Evolutionary conservation across 805 yeast genomes (phyloP).

Genomic region (Wickerhamomyces chambardii): DNA sequence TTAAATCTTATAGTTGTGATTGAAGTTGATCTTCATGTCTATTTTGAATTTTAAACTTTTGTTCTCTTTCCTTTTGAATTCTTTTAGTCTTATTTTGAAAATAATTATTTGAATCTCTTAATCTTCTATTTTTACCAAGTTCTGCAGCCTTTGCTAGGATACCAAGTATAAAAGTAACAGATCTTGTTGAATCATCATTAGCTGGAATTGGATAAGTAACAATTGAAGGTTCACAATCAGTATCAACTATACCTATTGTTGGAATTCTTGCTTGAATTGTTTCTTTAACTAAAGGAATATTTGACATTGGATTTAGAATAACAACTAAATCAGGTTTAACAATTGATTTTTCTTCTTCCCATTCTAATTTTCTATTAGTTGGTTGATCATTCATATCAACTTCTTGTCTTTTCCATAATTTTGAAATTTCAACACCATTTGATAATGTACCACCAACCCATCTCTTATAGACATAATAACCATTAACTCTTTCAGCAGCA

Average conservation of each 20-base stretch:
- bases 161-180: conserved; percentile 74
- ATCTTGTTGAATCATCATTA: conserved; percentile 84
- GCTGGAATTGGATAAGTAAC: conserved; percentile 96
- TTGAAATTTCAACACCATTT: conserved; percentile 61
- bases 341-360: conserved; percentile 39
- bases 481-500: conserved; percentile 72
- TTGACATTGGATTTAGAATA: conserved; percentile 80
- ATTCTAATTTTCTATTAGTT: conserved; percentile 48
- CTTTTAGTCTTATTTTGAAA: too few relatives aligned
- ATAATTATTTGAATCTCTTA: too few relatives aligned
- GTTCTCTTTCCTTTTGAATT: too few relatives aligned
- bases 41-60: too few relatives aligned
- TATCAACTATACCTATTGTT: conserved; percentile 88
- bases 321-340: conserved; percentile 88
- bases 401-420: conserved; percentile 57
- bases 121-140: conserved; percentile 46
- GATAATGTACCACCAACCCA: conserved; percentile 97
- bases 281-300: conserved; percentile 71
- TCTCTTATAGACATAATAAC: conserved; percentile 72
- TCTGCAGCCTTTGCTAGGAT: conserved; percentile 81
- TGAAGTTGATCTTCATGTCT: too few relatives aligned
- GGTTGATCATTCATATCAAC: conserved; percentile 66
- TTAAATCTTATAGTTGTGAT: too few relatives aligned
- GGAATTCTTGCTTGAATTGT: conserved; percentile 81
- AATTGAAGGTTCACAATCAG: conserved; percentile 83